Evolutionary conservation across 768 basidiomycete species (phyloP), one percentile per base, ranked within the genome.

Genomic region (Paxillus rubicundulus): DNA sequence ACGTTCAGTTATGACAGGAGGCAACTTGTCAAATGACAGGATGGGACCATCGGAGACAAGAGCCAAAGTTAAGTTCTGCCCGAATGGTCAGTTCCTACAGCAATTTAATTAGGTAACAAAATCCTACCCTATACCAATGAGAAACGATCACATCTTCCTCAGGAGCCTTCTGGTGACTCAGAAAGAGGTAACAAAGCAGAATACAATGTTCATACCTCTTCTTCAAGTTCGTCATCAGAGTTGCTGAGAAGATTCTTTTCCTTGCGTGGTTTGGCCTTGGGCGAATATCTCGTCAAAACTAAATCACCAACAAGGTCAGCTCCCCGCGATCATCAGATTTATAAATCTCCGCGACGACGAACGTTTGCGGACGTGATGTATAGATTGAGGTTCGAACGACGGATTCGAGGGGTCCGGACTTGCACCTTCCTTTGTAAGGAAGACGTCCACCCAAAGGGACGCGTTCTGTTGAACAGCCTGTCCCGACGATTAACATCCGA

Each of bases 221-320:
- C 57, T 46, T 81, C 77, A 36, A 62, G 73, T 42, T 62, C 68
- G 16, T 70, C 69, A 39, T 75, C 75, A 57, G 70, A 66, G n/a
- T 55, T 60, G 10, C 69, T 61, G 17, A 98, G 72, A 12, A 99
- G 81, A 50, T 84, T 93, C 72, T 94, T 91, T 69, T 85, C 85
- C 62, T 90, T 93, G 30, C 93, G 80, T 9, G 80, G 68, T 66
- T 88, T 93, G 18, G 73, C 61, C 61, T 82, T 87, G 6, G 87
- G 80, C 30, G 88, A 60, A 68, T 93, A 95, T n/a, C 89, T 84
- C 2, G 92, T 96, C 57, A 99, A 73, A 27, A 87, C 95, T 97
- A 50, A 7, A 18, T 41, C 24, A 43, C 28, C 34, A 38, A 24
- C 50, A 8, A 33, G 17, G 50, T 57, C 36, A 33, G 50, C 54